phyloP scores from a whole-genome alignment of 768 basidiomycete genomes.

The Suillus cothurnatus region DNA sequence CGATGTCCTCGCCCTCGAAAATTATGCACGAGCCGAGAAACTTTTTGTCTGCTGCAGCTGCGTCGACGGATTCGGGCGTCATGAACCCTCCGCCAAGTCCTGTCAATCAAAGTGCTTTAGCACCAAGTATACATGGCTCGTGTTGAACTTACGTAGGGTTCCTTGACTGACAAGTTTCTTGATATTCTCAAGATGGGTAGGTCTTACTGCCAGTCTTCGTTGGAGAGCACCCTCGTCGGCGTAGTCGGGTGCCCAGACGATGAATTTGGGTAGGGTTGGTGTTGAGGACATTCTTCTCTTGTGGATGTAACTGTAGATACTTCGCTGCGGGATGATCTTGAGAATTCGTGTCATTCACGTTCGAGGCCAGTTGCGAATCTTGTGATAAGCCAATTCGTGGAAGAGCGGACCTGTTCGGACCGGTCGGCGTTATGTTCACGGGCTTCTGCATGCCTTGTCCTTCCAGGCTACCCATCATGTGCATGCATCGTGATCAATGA shows the following conservation, averaged over 20 bases:
- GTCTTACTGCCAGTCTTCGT: slow-evolving; percentile 54
- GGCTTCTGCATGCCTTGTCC: no score
- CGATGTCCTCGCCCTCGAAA: slow-evolving; percentile 54
- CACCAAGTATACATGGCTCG: not conserved
- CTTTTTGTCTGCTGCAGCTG: slow-evolving; percentile 51
- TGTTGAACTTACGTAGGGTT: slow-evolving; percentile 47
- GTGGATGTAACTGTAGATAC: not conserved
- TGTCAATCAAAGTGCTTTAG: slow-evolving; percentile 30
- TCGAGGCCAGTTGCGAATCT: not conserved
- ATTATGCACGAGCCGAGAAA: slow-evolving; percentile 61
- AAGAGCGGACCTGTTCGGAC: slow-evolving; percentile 5
- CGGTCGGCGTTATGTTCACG: not conserved
- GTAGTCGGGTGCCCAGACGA: slow-evolving; percentile 70
- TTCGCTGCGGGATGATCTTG: not conserved
- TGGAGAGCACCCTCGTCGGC: slow-evolving; percentile 55
- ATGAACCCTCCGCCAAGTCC: slow-evolving; percentile 60
- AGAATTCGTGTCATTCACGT: not conserved
- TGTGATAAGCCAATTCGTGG: not conserved
- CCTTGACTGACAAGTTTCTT: slow-evolving; percentile 40
- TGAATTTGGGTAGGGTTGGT: slow-evolving; percentile 36
- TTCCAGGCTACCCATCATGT: not conserved
- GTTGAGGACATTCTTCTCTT: slow-evolving; percentile 20
- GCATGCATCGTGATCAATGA: no score
- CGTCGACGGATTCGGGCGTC: slow-evolving; percentile 54
- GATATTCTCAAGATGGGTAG: slow-evolving; percentile 49